phyloP scores from a whole-genome alignment of 1,284 basidiomycete genomes.

The Erythrobasidium hasegawianum region DNA sequence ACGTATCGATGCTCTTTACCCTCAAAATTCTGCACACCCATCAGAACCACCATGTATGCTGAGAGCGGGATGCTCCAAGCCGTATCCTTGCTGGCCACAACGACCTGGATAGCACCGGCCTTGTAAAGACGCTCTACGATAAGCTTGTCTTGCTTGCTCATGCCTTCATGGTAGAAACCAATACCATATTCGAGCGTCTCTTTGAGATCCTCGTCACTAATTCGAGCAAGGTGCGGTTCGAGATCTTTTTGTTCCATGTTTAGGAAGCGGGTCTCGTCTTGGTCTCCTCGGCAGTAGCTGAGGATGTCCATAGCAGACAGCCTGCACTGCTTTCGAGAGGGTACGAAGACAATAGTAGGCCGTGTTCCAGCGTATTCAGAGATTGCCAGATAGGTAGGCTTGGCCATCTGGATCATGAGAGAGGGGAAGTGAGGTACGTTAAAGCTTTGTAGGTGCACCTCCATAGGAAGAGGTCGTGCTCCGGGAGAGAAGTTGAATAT shows the following conservation, averaged over 20 bases:
- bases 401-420: conserved; percentile 98
- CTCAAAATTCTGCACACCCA: conserved; percentile 95
- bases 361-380: conserved; percentile 80
- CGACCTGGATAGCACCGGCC: conserved; percentile 88
- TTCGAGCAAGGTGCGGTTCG: conserved; percentile 79
- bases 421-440: conserved; percentile 95
- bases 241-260: conserved; percentile 81
- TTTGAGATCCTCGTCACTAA: conserved; percentile 71
- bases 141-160: conserved; percentile 83
- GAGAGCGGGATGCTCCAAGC: conserved; percentile 92
- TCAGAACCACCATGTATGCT: conserved; percentile 95
- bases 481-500: conserved; percentile 98
- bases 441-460: conserved; percentile 95
- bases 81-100: conserved; percentile 93
- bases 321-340: conserved; percentile 87
- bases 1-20: conserved; percentile 90
- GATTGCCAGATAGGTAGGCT: conserved; percentile 92
- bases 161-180: conserved; percentile 92
- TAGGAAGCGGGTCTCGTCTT: conserved; percentile 78
- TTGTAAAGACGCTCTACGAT: conserved; percentile 92
- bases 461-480: conserved; percentile 90
- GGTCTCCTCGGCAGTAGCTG: conserved; percentile 82
- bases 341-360: conserved; percentile 89
- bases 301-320: conserved; percentile 88
- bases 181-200: conserved; percentile 87